These are phyloP conservation scores for Aspergillus cristatus DNA, from an alignment of 495 filamentous ascomycete species.

Conservation along the genomic window DNA sequence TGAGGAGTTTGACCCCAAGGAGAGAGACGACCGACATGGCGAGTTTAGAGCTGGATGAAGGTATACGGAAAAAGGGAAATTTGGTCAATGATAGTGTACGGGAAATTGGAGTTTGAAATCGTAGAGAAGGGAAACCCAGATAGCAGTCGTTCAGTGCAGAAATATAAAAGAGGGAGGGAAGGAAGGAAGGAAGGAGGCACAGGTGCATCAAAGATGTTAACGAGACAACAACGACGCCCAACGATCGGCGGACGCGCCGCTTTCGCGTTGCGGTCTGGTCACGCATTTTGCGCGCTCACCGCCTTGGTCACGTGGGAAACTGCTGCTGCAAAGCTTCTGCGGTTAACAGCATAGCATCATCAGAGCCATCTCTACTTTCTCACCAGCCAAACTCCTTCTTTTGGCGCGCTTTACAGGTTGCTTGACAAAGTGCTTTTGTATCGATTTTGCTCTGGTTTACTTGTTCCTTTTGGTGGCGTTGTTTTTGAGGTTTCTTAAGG, in stretches of 20 bases:
- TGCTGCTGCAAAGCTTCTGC: slow-evolving; percentile 23
- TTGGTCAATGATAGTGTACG: neutral
- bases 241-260: slow-evolving; percentile 18
- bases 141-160: neutral
- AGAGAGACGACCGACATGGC: slow-evolving; percentile 96
- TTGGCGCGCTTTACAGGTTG: no score
- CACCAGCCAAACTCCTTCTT: no score
- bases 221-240: slow-evolving; percentile 11
- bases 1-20: slow-evolving; percentile 85
- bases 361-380: neutral
- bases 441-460: no score
- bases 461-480: no score
- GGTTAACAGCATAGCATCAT: neutral
- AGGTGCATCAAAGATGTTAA: neutral
- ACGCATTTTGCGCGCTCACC: slow-evolving; percentile 17
- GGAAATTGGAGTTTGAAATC: neutral
- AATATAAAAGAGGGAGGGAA: slow-evolving; percentile 3
- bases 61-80: neutral
- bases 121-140: neutral
- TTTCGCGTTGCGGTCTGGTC: neutral
- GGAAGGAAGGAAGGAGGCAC: neutral
- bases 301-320: slow-evolving; percentile 18
- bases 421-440: no score
- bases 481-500: no score
- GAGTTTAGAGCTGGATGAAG: slow-evolving; percentile 6